Conservation (phyloP, 176 grass and related monocot genomes). For the Carex kokanica region DNA sequence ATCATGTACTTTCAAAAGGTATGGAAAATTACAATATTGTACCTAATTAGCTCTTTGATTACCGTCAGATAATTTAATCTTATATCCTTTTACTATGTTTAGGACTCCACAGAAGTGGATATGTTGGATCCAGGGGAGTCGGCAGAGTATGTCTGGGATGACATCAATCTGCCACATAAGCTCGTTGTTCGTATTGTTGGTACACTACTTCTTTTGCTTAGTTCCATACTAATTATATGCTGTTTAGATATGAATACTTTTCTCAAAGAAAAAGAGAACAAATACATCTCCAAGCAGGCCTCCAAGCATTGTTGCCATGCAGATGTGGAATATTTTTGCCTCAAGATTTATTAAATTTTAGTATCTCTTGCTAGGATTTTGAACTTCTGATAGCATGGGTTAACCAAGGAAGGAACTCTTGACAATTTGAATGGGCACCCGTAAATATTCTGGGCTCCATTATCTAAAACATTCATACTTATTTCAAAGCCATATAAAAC, state of each 20-base stretch:
- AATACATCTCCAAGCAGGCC: background rate
- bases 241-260: background rate
- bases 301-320: too few species aligned
- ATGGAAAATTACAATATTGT: constrained; percentile 18
- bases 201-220: constrained; percentile 34
- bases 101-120: constrained; percentile 72
- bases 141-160: constrained; percentile 73
- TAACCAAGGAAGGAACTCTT: too few species aligned
- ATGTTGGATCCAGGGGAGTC: constrained; percentile 49
- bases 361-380: too few species aligned
- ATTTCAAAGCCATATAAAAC: too few species aligned
- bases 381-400: too few species aligned
- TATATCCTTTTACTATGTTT: constrained; percentile 31
- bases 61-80: background rate
- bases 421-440: too few species aligned
- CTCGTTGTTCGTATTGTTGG: constrained; percentile 70
- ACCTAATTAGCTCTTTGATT: background rate
- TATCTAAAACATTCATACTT: too few species aligned
- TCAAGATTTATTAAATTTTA: too few species aligned
- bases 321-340: too few species aligned
- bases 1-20: constrained; percentile 87
- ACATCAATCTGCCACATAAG: constrained; percentile 69
- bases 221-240: background rate
- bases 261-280: background rate
- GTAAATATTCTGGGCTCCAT: too few species aligned